A percentile compares a stretch with the other conserved stretches of the same genome.
Conservation (phyloP, 1,139 yeast genomes). For the Blastobotrys capitulatus region DNA sequence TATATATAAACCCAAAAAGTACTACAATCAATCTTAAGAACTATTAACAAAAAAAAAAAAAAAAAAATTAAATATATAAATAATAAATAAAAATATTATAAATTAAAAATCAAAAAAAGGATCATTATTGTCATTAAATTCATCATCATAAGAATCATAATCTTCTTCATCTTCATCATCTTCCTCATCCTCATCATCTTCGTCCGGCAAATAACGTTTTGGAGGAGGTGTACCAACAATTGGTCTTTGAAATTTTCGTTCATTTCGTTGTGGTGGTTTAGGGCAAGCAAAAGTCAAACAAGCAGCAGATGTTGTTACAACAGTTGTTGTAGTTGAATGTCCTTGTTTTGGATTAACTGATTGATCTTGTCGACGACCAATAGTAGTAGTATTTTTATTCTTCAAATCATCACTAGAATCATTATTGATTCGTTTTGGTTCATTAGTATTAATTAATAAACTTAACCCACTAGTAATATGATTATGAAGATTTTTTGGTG, state of each 20-base stretch:
- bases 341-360: background rate
- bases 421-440: too few species aligned
- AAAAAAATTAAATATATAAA: background rate
- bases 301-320: background rate
- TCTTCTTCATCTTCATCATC: background rate
- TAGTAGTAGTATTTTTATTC: background rate
- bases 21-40: too few species aligned
- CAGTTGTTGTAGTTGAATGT: background rate
- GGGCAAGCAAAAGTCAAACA: conserved; percentile 14
- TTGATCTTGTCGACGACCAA: background rate
- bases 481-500: background rate
- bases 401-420: too few species aligned
- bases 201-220: background rate
- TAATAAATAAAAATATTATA: conserved; percentile 1
- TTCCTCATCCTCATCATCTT: conserved; percentile 3
- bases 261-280: conserved; percentile 12
- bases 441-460: background rate
- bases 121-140: background rate
- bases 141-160: conserved; percentile 4
- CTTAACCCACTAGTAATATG: background rate
- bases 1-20: too few species aligned
- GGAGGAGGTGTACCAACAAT: conserved; percentile 10
- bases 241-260: conserved; percentile 6
- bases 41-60: too few species aligned
- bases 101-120: background rate